Base-by-base conservation (phyloP, 306 rosid species). In the Pueraria montana region DNA sequence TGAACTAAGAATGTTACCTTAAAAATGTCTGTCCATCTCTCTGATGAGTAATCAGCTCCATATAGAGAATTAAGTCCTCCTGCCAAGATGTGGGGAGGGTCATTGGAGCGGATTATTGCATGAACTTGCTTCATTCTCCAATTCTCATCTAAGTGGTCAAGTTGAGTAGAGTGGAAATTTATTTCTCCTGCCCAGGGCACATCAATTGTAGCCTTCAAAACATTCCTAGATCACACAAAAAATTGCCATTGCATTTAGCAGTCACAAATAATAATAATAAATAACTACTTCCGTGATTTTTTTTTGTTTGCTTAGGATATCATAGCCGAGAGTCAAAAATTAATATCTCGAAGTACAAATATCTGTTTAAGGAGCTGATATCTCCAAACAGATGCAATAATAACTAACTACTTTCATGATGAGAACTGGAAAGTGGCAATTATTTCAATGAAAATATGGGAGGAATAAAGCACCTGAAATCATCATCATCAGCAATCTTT, bases 81-180 rank as follows among this genome's bases (percentile, higher is more conserved):
- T 76, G 93, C 91, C 80, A 94, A 87, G 73, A 92, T 89, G 80
- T 94, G 94, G 0, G 98, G 93, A 83, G 91, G 79, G 23, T 94
- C 97, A 79, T 83, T 88, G 74, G 91, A 89, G 43, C 86, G 91
- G 32, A 88, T 83, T 78, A 92, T 88, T 55, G 95, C 89, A 73
- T 90, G 82, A 4, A 94, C 93, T 56, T 94, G 98, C 87, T 89
- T 94, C 98, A 92, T 94, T 81, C 98, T 94, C 98, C 98, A 94
- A 84, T 74, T 88, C 85, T 94, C 98, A 88, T 94, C 97, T 49
- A 94, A 84, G 87, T 94, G 98, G 24, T 94, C 98, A 62, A 94
- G 95, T 85, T 94, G 98, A 49, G 98, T 94, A 77, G 92, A 92
- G 85, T 91, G 91, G 13, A 94, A 79, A 82, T 89, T 91, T 53